Evolutionary conservation across 345 rosid species (phyloP).

Genomic region (Eucalyptus cloeziana): DNA sequence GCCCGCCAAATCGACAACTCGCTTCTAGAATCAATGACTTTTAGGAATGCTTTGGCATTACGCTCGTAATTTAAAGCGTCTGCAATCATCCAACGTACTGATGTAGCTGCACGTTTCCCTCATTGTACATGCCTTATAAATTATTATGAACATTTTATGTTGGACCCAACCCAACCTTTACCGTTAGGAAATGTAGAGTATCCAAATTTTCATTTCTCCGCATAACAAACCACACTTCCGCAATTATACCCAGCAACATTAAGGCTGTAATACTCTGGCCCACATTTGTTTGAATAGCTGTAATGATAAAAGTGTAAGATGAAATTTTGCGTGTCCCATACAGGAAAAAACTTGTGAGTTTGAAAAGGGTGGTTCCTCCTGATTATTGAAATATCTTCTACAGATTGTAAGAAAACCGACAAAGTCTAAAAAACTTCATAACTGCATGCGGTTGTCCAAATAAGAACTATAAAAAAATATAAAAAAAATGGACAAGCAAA

Average conservation of each 20-base stretch:
- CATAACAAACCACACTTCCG: not conserved
- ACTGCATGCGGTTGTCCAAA: not conserved
- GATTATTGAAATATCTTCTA: not conserved
- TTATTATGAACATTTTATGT: not conserved
- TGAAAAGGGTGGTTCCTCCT: not conserved
- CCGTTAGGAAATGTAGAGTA: not conserved
- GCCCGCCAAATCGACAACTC: too few species aligned
- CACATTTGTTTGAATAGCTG: not conserved
- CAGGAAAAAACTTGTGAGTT: not conserved
- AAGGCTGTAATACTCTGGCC: not conserved
- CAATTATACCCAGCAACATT: not conserved
- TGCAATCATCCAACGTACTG: not conserved
- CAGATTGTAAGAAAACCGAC: not conserved
- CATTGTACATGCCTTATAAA: not conserved
- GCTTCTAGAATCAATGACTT: too few species aligned
- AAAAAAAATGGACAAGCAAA: not conserved
- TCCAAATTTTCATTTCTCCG: not conserved
- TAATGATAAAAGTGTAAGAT: not conserved
- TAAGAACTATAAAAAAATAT: not conserved
- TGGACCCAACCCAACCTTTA: not conserved
- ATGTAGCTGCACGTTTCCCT: not conserved
- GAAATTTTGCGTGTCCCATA: not conserved
- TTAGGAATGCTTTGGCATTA: too few species aligned
- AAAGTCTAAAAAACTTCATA: not conserved
- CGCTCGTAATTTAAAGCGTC: not conserved